These are phyloP conservation scores for Elsinoe necatrix DNA, from an alignment of 2,329 filamentous ascomycete species.

Conservation along the genomic window DNA sequence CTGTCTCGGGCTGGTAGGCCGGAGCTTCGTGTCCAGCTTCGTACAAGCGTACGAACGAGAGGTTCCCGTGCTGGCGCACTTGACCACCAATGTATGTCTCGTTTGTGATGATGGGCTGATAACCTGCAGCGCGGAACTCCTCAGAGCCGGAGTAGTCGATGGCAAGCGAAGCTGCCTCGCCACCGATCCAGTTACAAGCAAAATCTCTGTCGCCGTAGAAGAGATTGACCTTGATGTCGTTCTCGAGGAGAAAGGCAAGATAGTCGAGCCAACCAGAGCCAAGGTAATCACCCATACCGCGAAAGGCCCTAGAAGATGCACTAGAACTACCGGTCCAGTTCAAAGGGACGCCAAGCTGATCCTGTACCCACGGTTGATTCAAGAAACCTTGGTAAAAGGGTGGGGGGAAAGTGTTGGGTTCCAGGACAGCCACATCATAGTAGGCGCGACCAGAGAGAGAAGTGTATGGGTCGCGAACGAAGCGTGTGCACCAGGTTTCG, in stretches of 20 bases:
- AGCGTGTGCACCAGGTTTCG: slow-evolving; percentile 45
- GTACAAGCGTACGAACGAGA: slow-evolving; percentile 31
- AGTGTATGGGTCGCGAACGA: slow-evolving; percentile 48
- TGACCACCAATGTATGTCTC: slow-evolving; percentile 24
- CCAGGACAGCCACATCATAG: slow-evolving; percentile 49
- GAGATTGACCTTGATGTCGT: slow-evolving; percentile 52
- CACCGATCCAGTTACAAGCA: slow-evolving; percentile 47
- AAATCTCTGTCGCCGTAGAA: slow-evolving; percentile 59
- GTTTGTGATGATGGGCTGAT: slow-evolving; percentile 25
- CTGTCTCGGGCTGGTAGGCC: slow-evolving; percentile 48
- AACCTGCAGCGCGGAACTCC: slow-evolving; percentile 25
- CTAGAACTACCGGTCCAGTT: slow-evolving; percentile 23
- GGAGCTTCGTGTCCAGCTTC: slow-evolving; percentile 35
- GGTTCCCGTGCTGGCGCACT: slow-evolving; percentile 28
- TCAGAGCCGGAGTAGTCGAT: slow-evolving; percentile 22
- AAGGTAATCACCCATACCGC: slow-evolving; percentile 37
- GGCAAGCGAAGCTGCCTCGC: slow-evolving; percentile 24
- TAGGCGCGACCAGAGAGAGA: slow-evolving; percentile 40
- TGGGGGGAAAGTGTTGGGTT: slow-evolving; percentile 33
- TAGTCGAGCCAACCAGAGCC: slow-evolving; percentile 33
- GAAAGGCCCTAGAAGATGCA: slow-evolving; percentile 35
- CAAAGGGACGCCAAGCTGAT: slow-evolving; percentile 48
- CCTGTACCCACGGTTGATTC: slow-evolving; percentile 49
- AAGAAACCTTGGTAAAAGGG: slow-evolving; percentile 49
- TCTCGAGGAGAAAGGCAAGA: slow-evolving; percentile 35